phyloP scores from a whole-genome alignment of 2,329 filamentous ascomycete species.

The Nothopassalora personata region DNA sequence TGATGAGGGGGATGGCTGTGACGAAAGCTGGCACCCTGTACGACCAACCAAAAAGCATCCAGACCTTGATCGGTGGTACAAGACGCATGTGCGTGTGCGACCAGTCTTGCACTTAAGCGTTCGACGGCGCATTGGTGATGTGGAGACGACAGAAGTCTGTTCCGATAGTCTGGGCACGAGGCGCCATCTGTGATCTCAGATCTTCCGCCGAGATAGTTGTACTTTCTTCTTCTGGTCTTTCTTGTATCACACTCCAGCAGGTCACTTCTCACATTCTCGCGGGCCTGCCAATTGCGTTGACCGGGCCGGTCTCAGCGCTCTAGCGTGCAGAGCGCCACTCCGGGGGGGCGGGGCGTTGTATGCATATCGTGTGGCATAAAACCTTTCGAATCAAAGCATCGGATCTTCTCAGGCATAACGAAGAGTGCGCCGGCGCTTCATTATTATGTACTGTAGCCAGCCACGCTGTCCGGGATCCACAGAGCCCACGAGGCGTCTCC shows the following conservation, averaged over 20 bases:
- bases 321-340: background rate
- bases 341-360: background rate
- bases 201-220: background rate
- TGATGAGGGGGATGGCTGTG: background rate
- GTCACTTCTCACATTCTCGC: background rate
- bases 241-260: background rate
- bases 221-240: background rate
- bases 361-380: background rate
- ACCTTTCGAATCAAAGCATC: background rate
- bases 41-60: background rate
- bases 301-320: background rate
- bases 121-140: background rate
- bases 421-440: background rate
- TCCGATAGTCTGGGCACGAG: background rate
- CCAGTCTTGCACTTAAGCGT: background rate
- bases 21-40: background rate
- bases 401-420: background rate
- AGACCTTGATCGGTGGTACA: background rate
- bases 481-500: background rate
- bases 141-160: background rate
- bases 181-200: background rate
- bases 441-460: background rate
- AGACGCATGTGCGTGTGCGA: background rate
- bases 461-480: background rate
- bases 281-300: background rate